A percentile compares a stretch with the other conserved stretches of the same genome.
Evolutionary conservation across 306 rosid genomes (phyloP).

Genomic region (Cucumis hystrix): DNA sequence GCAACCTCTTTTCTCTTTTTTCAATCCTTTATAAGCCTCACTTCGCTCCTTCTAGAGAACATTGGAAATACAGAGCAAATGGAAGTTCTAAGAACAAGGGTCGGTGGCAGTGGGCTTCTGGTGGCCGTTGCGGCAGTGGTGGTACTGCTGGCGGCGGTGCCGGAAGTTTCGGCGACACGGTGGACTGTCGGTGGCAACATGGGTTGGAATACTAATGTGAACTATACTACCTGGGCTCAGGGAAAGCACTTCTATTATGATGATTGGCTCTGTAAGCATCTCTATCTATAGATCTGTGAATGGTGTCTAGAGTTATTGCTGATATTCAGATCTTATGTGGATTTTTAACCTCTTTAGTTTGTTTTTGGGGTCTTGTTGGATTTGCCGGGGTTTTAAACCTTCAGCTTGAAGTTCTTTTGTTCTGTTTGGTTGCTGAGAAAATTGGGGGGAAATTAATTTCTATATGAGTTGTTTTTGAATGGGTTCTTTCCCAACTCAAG

Average conservation of each 20-base stretch:
- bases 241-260: conserved; percentile 71
- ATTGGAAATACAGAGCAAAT: conserved; percentile 10
- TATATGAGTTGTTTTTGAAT: neutral
- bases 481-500: neutral
- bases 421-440: conserved; percentile 4
- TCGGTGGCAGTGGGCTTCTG: conserved; percentile 11
- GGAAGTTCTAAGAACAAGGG: conserved; percentile 27
- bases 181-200: conserved; percentile 42
- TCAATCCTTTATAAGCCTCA: neutral
- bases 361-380: neutral
- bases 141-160: conserved; percentile 22
- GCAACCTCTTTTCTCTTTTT: neutral
- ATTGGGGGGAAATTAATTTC: neutral
- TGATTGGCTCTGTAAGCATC: conserved; percentile 81
- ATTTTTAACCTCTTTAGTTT: neutral
- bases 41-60: conserved; percentile 16
- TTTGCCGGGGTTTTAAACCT: neutral
- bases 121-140: neutral
- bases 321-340: neutral
- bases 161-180: conserved; percentile 48
- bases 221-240: conserved; percentile 68
- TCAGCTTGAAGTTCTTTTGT: neutral
- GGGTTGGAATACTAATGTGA: conserved; percentile 66
- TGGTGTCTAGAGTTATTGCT: neutral
- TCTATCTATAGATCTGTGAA: neutral